phyloP scores from a whole-genome alignment of 2,329 filamentous ascomycete genomes.

The Diaporthe amygdali region DNA sequence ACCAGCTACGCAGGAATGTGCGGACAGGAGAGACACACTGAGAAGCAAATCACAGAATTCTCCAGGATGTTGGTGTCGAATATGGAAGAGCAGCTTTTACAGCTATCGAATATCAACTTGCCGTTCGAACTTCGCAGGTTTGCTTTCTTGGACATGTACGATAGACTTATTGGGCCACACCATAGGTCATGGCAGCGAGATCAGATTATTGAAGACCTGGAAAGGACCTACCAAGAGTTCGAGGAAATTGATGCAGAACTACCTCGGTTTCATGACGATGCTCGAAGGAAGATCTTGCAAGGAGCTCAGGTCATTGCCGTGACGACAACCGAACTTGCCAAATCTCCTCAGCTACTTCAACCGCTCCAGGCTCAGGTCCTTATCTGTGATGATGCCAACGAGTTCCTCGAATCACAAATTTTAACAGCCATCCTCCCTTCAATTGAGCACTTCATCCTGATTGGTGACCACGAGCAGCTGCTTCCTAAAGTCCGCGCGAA shows the following conservation, averaged over 20 bases:
- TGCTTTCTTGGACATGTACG: neutral
- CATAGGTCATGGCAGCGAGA: no score
- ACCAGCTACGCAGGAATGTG: neutral
- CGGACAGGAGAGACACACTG: constrained; percentile 24
- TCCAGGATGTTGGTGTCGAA: neutral
- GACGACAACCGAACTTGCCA: constrained; percentile 64
- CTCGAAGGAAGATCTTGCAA: constrained; percentile 43
- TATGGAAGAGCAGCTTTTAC: neutral
- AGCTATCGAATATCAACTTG: neutral
- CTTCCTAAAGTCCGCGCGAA: constrained; percentile 62
- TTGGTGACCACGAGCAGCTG: constrained; percentile 68
- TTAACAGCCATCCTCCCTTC: constrained; percentile 64
- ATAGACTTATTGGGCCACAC: no score
- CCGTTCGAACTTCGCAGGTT: no score
- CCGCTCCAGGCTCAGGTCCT: constrained; percentile 59
- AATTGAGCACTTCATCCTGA: constrained; percentile 65
- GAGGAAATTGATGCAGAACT: neutral
- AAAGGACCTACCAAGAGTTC: constrained; percentile 21
- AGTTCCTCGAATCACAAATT: constrained; percentile 69
- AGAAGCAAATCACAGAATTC: constrained; percentile 34
- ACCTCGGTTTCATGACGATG: constrained; percentile 30
- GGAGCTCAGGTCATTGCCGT: constrained; percentile 59
- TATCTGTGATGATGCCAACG: constrained; percentile 71
- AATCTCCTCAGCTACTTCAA: constrained; percentile 52
- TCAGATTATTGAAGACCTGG: constrained; percentile 23